Evolutionary conservation across 1,139 yeast genomes (phyloP).

Genomic region (Ogataea hybrid): DNA sequence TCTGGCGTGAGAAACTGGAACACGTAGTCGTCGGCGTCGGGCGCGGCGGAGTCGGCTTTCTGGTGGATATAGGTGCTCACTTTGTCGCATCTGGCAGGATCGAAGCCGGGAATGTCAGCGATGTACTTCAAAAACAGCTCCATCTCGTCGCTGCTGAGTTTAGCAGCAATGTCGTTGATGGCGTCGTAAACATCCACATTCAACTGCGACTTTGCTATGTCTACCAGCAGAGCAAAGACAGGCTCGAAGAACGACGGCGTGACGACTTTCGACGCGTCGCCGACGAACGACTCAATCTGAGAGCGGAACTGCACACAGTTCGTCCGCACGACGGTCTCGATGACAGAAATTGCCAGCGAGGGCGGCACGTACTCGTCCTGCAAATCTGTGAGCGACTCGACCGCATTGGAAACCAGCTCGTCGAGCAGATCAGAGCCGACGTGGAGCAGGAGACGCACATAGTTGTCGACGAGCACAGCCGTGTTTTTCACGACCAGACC

Average conservation of each 20-base stretch:
- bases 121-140: slow-evolving; percentile 9
- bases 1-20: slow-evolving; percentile 35
- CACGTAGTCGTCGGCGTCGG: slow-evolving; percentile 18
- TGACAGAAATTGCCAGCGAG: slow-evolving; percentile 28
- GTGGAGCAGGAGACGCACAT: slow-evolving; percentile 17
- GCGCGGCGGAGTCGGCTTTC: slow-evolving; percentile 27
- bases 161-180: slow-evolving; percentile 25
- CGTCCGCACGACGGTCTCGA: slow-evolving; percentile 28
- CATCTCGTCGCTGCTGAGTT: slow-evolving; percentile 4
- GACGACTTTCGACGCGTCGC: slow-evolving; percentile 33
- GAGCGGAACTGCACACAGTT: slow-evolving; percentile 19
- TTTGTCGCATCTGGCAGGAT: slow-evolving; percentile 29
- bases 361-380: slow-evolving; percentile 22
- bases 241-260: slow-evolving; percentile 28
- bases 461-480: slow-evolving; percentile 23
- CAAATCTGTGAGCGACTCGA: slow-evolving; percentile 30
- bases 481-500: slow-evolving; percentile 11
- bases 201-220: slow-evolving; percentile 30
- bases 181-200: slow-evolving; percentile 22
- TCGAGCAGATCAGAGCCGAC: slow-evolving; percentile 10
- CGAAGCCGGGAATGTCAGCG: slow-evolving; percentile 19
- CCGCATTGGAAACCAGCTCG: slow-evolving; percentile 23
- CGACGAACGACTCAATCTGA: slow-evolving; percentile 32
- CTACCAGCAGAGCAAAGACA: slow-evolving; percentile 30
- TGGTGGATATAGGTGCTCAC: slow-evolving; percentile 32